Percentiles rank a stretch among this genome's conserved stretches.
Conservation (phyloP, 1,139 yeast genomes). For the Hansenula lynferdii region DNA sequence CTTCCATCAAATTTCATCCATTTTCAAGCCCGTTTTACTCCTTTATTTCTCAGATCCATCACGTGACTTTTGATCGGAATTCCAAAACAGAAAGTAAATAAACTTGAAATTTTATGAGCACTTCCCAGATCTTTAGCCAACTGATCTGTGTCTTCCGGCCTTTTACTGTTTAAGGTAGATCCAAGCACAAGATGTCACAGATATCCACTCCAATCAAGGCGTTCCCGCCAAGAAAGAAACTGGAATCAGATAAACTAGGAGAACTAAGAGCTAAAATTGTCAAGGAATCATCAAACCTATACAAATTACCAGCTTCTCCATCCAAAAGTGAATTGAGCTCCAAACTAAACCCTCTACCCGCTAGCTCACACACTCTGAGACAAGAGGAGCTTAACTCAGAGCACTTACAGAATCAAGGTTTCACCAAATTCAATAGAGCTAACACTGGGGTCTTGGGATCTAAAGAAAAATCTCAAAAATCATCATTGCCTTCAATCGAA, state of each 20-base stretch:
- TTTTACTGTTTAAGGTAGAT: too few relatives aligned
- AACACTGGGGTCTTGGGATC: too few relatives aligned
- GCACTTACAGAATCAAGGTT: too few relatives aligned
- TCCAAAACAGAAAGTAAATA: too few relatives aligned
- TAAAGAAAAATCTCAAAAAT: neutral
- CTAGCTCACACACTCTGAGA: neutral
- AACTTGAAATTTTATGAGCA: too few relatives aligned
- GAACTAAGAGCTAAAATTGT: constrained; percentile 3
- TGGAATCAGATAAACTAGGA: neutral
- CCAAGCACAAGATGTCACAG: neutral
- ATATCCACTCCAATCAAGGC: neutral
- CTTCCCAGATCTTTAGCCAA: too few relatives aligned
- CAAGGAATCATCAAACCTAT: constrained; percentile 1
- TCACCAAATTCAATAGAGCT: too few relatives aligned
- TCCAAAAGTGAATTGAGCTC: neutral
- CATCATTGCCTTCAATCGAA: constrained; percentile 12
- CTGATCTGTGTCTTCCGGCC: too few relatives aligned
- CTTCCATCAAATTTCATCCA: neutral
- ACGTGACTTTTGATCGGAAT: too few relatives aligned
- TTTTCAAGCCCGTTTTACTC: neutral
- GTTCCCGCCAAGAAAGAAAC: constrained; percentile 6
- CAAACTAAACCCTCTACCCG: neutral
- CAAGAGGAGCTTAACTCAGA: neutral
- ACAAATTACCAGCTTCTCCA: neutral
- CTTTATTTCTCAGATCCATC: too few relatives aligned